Evolutionary conservation across 1,139 yeast genomes (phyloP).

Genomic region (Zygoascus meyerae): DNA sequence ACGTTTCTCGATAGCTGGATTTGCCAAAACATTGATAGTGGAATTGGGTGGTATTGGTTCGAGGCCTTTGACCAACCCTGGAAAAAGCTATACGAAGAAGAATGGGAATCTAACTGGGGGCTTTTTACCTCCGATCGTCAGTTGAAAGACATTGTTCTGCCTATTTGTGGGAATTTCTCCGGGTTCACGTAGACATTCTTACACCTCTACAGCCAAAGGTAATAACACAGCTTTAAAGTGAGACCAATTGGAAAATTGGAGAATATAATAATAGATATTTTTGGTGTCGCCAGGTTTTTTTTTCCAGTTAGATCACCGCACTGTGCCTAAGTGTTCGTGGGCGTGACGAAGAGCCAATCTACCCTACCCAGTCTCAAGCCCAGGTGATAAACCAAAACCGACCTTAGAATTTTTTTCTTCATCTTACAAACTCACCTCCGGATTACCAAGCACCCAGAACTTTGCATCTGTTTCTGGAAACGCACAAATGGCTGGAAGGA

Average conservation of each 20-base stretch:
- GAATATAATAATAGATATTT: no score
- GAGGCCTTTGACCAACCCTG: conserved; percentile 75
- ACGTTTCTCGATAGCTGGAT: conserved; percentile 48
- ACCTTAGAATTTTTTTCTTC: conserved; percentile 7
- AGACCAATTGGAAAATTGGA: no score
- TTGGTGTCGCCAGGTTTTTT: no score
- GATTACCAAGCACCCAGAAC: conserved; percentile 29
- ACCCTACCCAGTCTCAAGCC: no score
- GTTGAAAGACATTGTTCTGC: conserved; percentile 35
- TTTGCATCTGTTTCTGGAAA: conserved; percentile 20
- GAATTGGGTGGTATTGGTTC: conserved; percentile 54
- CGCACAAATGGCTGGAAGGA: conserved; percentile 35
- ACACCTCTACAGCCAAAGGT: no score
- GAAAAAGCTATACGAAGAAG: conserved; percentile 49
- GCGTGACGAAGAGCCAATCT: no score
- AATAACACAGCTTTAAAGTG: no score
- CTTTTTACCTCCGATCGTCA: conserved; percentile 47
- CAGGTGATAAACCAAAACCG: no score
- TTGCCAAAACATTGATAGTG: conserved; percentile 38
- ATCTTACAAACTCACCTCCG: conserved; percentile 21
- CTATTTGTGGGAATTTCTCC: conserved; percentile 19
- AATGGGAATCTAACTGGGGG: conserved; percentile 75
- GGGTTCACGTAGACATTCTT: no score
- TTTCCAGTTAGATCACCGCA: no score
- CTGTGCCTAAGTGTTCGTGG: no score